Conservation (phyloP, 768 basidiomycete genomes). For the Naganishia vaughanmartiniae region DNA sequence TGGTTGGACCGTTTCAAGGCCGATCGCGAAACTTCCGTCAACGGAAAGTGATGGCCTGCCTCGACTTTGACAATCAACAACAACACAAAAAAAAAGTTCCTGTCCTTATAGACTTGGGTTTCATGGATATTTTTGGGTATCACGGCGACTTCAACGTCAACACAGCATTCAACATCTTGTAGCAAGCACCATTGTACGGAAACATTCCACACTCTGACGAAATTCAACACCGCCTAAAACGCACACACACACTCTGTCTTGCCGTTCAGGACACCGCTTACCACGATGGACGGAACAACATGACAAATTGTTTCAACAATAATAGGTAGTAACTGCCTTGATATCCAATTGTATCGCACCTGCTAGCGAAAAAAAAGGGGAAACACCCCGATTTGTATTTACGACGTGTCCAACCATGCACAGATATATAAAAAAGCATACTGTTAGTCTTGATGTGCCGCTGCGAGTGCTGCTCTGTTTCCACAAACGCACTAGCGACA, state of each 20-base stretch:
- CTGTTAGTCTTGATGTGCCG: no score
- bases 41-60: not conserved
- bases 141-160: conserved; percentile 27
- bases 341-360: conserved; percentile 26
- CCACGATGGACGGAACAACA: not conserved
- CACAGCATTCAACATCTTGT: conserved; percentile 27
- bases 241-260: conserved; percentile 1
- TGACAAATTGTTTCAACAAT: conserved; percentile 26
- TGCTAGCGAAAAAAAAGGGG: conserved; percentile 23
- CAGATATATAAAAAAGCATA: no score
- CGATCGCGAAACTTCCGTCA: conserved; percentile 10
- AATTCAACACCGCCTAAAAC: conserved; percentile 17
- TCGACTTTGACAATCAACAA: not conserved
- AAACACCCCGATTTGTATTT: conserved; percentile 15
- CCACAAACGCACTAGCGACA: no score
- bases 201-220: conserved; percentile 5
- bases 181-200: conserved; percentile 23
- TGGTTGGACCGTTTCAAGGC: conserved; percentile 87
- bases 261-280: not conserved
- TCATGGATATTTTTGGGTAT: conserved; percentile 23
- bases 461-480: no score
- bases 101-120: conserved; percentile 15
- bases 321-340: conserved; percentile 19
- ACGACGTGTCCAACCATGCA: no score
- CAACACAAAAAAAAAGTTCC: not conserved